Evolutionary conservation across 2,329 filamentous ascomycete species (phyloP).

Genomic region (Xylaria sp.): DNA sequence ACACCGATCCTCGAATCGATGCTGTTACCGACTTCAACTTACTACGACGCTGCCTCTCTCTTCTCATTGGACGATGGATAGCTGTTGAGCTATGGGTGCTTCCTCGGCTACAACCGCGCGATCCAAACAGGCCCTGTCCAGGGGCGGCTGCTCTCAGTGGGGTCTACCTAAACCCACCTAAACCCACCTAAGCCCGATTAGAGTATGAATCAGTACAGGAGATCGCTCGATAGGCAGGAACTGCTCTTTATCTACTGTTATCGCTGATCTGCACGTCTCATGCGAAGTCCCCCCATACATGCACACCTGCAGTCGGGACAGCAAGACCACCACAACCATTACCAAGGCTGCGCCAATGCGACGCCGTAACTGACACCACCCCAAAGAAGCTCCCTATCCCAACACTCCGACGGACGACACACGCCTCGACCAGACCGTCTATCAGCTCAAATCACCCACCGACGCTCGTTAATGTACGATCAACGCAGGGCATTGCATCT

Average conservation of each 20-base stretch:
- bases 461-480: constrained; percentile 31
- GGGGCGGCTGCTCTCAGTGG: constrained; percentile 16
- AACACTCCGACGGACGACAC: neutral
- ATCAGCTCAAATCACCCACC: constrained; percentile 1
- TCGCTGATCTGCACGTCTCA: neutral
- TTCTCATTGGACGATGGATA: constrained; percentile 4
- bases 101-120: constrained; percentile 30
- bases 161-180: neutral
- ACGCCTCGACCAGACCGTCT: neutral
- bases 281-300: constrained; percentile 29
- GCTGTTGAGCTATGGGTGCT: neutral
- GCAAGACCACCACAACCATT: constrained; percentile 1
- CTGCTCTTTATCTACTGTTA: constrained; percentile 3
- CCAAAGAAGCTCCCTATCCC: neutral
- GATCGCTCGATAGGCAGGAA: neutral
- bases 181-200: neutral
- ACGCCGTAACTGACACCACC: constrained; percentile 1
- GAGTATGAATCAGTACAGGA: neutral
- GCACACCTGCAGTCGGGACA: constrained; percentile 6
- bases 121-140: constrained; percentile 9
- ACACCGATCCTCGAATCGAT: constrained; percentile 18
- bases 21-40: constrained; percentile 11
- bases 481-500: constrained; percentile 6
- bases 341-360: constrained; percentile 13
- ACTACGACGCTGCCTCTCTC: too few relatives aligned